Evolutionary conservation across 805 yeast species (phyloP).

Genomic region (Lachancea lanzarotensis): DNA sequence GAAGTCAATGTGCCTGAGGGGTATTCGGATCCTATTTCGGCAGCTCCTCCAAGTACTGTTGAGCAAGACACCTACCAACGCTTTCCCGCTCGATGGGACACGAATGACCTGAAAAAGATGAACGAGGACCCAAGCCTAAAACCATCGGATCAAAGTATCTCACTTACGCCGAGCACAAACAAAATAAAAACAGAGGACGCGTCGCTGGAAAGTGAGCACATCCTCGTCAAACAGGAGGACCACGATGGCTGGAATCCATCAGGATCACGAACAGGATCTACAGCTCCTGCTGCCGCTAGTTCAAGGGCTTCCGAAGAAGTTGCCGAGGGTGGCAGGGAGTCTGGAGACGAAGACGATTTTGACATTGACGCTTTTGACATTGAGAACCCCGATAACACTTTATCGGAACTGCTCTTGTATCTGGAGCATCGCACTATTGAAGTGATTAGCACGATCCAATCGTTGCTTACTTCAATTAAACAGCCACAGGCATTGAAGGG

Average conservation of each 20-base stretch:
- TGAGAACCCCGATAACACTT: constrained; percentile 81
- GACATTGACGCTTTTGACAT: constrained; percentile 73
- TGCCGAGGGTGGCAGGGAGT: neutral
- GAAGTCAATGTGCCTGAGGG: no score
- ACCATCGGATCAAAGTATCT: no score
- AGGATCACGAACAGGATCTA: no score
- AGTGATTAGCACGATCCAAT: constrained; percentile 84
- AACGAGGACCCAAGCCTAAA: no score
- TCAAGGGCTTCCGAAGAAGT: neutral
- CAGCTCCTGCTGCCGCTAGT: neutral
- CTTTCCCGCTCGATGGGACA: no score
- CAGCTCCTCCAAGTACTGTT: no score
- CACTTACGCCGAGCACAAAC: neutral
- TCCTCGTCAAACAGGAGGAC: neutral
- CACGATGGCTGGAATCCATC: constrained; percentile 3
- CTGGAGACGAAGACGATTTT: constrained; percentile 37
- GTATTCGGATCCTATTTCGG: no score
- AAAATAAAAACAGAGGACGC: neutral
- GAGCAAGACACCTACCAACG: no score
- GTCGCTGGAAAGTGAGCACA: neutral
- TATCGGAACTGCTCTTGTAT: constrained; percentile 74
- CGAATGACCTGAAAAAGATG: no score
- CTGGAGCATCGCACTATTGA: constrained; percentile 91
- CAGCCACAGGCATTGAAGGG: constrained; percentile 72
- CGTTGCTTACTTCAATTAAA: constrained; percentile 68